These are phyloP conservation scores for Yamadazyma trypodendri DNA, from an alignment of 1,139 yeast genomes.

Conservation along the genomic window DNA sequence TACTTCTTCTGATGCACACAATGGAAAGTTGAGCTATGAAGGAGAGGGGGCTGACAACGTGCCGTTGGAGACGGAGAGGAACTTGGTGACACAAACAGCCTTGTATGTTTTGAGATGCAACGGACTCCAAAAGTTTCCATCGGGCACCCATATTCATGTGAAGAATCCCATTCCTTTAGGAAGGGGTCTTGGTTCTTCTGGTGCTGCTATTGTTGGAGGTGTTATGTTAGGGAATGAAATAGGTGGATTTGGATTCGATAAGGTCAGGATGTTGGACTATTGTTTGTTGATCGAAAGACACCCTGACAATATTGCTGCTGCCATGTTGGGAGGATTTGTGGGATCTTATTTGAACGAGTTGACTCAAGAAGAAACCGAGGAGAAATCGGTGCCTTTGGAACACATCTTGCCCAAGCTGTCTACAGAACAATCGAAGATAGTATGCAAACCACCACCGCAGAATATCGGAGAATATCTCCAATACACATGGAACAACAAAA, in stretches of 20 bases:
- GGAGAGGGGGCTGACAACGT: slow-evolving; percentile 77
- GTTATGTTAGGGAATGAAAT: slow-evolving; percentile 87
- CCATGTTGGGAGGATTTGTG: slow-evolving; percentile 98
- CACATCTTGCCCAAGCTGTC: slow-evolving; percentile 77
- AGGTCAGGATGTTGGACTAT: slow-evolving; percentile 85
- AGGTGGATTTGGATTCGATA: slow-evolving; percentile 69
- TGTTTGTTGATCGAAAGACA: slow-evolving; percentile 97
- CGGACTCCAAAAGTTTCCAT: slow-evolving; percentile 70
- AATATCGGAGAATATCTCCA: slow-evolving; percentile 87
- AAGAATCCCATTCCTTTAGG: slow-evolving; percentile 93
- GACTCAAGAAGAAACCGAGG: slow-evolving; percentile 63
- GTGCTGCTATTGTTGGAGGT: slow-evolving; percentile 98
- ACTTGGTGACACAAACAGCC: slow-evolving; percentile 90
- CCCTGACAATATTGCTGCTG: slow-evolving; percentile 97
- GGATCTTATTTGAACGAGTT: slow-evolving; percentile 90
- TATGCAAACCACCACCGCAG: slow-evolving; percentile 58
- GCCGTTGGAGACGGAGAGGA: slow-evolving; percentile 72
- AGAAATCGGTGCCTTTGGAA: slow-evolving; percentile 79
- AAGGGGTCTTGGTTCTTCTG: slow-evolving; percentile 96
- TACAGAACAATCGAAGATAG: slow-evolving; percentile 51
- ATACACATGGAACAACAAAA: slow-evolving; percentile 77
- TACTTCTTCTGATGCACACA: slow-evolving; percentile 59
- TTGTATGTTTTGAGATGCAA: slow-evolving; percentile 85
- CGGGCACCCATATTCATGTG: slow-evolving; percentile 80
- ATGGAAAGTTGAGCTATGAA: slow-evolving; percentile 69